Evolutionary conservation across 2,329 filamentous ascomycete genomes (phyloP).

Genomic region (Aspergillus sp.): DNA sequence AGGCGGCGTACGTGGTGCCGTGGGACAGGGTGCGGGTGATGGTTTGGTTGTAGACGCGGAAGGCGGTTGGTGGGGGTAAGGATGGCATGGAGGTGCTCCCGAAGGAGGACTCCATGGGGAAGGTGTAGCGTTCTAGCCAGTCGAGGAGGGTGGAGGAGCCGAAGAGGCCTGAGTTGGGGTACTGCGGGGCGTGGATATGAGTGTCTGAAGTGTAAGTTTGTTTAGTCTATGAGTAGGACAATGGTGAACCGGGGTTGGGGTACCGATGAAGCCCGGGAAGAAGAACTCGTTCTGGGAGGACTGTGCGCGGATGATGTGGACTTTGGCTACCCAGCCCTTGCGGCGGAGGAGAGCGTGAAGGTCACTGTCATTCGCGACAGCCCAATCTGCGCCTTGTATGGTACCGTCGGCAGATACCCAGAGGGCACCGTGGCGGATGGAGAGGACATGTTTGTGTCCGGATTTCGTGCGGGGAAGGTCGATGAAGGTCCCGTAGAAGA

Average conservation of each 20-base stretch:
- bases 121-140: conserved; percentile 94
- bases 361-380: conserved; percentile 20
- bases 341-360: conserved; percentile 26
- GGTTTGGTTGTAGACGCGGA: conserved; percentile 69
- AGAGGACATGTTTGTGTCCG: conserved; percentile 48
- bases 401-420: conserved; percentile 36
- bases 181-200: conserved; percentile 92
- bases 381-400: conserved; percentile 36
- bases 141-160: conserved; percentile 88
- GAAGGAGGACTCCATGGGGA: conserved; percentile 83
- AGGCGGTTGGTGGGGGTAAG: conserved; percentile 24
- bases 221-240: not conserved
- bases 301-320: conserved; percentile 36
- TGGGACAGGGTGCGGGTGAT: conserved; percentile 78
- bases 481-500: conserved; percentile 63
- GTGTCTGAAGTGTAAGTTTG: conserved; percentile 61
- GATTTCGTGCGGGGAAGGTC: conserved; percentile 48
- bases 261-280: conserved; percentile 49
- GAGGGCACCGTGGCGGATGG: conserved; percentile 48
- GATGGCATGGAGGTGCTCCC: conserved; percentile 27
- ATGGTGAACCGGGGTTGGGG: not conserved
- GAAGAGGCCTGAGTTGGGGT: conserved; percentile 90
- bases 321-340: conserved; percentile 33
- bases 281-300: conserved; percentile 43
- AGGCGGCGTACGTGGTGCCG: conserved; percentile 91